A percentile compares a stretch with the other conserved stretches of the same genome.
phyloP scores from a whole-genome alignment of 176 grass and related monocot genomes.

The Juncus inflexus region DNA sequence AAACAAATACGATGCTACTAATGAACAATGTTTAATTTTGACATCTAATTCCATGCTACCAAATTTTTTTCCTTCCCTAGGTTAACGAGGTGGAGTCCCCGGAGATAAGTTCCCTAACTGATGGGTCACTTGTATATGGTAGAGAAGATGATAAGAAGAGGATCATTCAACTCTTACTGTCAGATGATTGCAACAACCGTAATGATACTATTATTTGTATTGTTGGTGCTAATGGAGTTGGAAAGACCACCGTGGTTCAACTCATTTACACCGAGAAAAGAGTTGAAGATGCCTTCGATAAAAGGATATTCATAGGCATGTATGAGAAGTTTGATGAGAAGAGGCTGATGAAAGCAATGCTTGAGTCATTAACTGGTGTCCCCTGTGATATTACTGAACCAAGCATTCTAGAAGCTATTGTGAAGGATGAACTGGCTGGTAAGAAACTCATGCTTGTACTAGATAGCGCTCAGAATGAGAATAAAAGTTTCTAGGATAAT shows the following conservation, averaged over 20 bases:
- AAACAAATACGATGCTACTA: too few species aligned
- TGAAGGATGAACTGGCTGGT: conserved; percentile 23
- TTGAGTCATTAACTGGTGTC: conserved; percentile 11
- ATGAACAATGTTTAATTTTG: too few species aligned
- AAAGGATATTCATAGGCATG: conserved; percentile 15
- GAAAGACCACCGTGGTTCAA: conserved; percentile 27
- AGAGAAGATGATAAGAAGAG: not conserved
- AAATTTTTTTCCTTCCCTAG: not conserved
- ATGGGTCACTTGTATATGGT: conserved; percentile 8
- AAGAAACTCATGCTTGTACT: conserved; percentile 27
- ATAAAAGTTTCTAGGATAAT: not conserved
- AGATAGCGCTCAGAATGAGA: conserved; percentile 27
- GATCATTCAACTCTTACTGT: conserved; percentile 20
- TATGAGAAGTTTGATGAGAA: conserved; percentile 19
- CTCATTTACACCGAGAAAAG: conserved; percentile 18
- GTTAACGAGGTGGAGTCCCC: not conserved
- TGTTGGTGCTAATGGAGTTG: conserved; percentile 23
- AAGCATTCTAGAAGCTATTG: conserved; percentile 21
- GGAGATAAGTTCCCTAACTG: not conserved
- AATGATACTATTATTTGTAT: conserved; percentile 16
- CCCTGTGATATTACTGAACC: conserved; percentile 10
- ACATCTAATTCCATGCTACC: not conserved
- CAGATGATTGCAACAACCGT: not conserved
- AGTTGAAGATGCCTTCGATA: conserved; percentile 14
- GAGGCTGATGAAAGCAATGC: conserved; percentile 15